phyloP scores from a whole-genome alignment of 495 filamentous ascomycete genomes.

The Penicillium silybi region DNA sequence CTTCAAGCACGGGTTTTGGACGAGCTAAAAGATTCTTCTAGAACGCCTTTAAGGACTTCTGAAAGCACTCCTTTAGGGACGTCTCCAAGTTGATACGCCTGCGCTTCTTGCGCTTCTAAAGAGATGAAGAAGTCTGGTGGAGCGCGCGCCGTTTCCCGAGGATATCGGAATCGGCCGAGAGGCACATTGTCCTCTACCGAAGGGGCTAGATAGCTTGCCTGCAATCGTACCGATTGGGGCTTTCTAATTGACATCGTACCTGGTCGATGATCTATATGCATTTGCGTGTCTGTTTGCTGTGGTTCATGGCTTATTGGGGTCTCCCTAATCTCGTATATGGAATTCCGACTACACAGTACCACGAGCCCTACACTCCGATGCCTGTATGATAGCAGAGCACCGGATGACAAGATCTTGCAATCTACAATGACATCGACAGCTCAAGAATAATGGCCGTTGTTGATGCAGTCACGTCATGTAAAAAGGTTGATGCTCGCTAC shows the following conservation, averaged over 20 bases:
- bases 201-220: neutral
- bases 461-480: conserved; percentile 17
- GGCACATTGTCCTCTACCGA: neutral
- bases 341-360: neutral
- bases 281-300: neutral
- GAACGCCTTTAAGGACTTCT: too few relatives aligned
- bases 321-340: neutral
- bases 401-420: neutral
- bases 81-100: neutral
- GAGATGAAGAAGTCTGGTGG: conserved; percentile 8
- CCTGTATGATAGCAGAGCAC: too few relatives aligned
- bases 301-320: neutral
- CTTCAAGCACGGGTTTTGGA: too few relatives aligned
- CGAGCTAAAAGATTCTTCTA: too few relatives aligned
- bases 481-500: conserved; percentile 5
- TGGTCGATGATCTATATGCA: neutral
- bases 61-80: too few relatives aligned
- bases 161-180: conserved; percentile 31
- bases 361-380: neutral
- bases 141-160: conserved; percentile 20
- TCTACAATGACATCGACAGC: neutral
- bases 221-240: neutral
- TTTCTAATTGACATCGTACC: neutral
- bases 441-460: neutral
- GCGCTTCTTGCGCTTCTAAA: neutral